A percentile compares a stretch with the other conserved stretches of the same genome.
These are phyloP conservation scores for Colletotrichum chrysophilum DNA, from an alignment of 2,329 filamentous ascomycete species.

Conservation along the genomic window DNA sequence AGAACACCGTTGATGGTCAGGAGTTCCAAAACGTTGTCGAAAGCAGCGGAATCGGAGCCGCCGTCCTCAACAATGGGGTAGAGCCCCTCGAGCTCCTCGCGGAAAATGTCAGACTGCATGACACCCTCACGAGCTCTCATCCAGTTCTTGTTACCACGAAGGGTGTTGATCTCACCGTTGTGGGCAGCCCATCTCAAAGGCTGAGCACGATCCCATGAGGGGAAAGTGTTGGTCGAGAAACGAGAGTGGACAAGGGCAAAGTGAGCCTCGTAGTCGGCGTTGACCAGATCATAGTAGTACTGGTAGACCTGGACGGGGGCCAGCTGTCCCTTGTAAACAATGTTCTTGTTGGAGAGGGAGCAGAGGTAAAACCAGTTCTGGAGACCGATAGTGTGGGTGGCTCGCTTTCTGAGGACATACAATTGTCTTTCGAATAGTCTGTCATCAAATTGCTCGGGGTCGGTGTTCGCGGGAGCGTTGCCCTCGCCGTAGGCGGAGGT, in stretches of 20 bases:
- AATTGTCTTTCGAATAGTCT: constrained; percentile 90
- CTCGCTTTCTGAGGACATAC: constrained; percentile 92
- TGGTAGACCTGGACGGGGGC: constrained; percentile 95
- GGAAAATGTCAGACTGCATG: constrained; percentile 91
- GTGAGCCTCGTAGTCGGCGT: constrained; percentile 96
- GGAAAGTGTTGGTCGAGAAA: constrained; percentile 98
- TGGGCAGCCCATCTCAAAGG: constrained; percentile 96
- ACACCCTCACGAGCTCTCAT: constrained; percentile 97
- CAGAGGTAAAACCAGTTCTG: constrained; percentile 99
- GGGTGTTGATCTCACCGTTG: constrained; percentile 98
- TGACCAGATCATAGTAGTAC: constrained; percentile 96
- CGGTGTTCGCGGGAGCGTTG: constrained; percentile 77
- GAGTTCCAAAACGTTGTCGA: constrained; percentile 95
- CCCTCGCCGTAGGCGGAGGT: constrained; percentile 84
- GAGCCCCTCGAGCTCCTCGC: constrained; percentile 86
- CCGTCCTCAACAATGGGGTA: constrained; percentile 97
- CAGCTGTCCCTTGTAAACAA: constrained; percentile 97
- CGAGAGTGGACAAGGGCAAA: constrained; percentile 97
- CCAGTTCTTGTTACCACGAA: constrained; percentile 99
- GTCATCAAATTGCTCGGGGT: constrained; percentile 82
- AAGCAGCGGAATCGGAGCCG: constrained; percentile 94
- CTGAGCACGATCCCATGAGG: constrained; percentile 97
- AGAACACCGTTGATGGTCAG: constrained; percentile 95
- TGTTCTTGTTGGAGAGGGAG: constrained; percentile 96
- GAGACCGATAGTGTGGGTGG: constrained; percentile 91